Evolutionary conservation across 306 rosid species (phyloP).

Genomic region (Fagus crenata): DNA sequence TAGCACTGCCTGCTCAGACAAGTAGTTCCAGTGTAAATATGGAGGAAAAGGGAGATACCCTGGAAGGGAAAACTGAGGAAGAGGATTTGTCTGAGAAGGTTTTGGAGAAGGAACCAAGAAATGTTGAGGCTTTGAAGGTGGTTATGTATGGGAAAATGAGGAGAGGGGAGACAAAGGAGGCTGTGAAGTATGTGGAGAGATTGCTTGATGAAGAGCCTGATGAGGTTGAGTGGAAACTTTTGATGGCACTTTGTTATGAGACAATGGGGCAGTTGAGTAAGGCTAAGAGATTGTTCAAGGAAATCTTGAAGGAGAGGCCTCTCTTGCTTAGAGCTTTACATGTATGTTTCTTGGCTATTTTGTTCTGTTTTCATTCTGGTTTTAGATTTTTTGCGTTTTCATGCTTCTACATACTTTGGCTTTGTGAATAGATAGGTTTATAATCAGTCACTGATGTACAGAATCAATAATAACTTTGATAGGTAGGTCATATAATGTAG

Average conservation of each 20-base stretch:
- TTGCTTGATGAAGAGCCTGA: conserved; percentile 66
- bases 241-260: conserved; percentile 79
- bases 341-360: conserved; percentile 48
- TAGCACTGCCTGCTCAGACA: conserved; percentile 52
- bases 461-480: background rate
- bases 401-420: background rate
- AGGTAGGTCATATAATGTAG: background rate
- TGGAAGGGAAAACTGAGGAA: conserved; percentile 43
- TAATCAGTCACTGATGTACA: background rate
- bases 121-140: conserved; percentile 74
- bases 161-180: conserved; percentile 69
- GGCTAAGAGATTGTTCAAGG: conserved; percentile 64
- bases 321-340: conserved; percentile 84
- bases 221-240: conserved; percentile 84
- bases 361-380: background rate
- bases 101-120: conserved; percentile 63
- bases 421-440: background rate
- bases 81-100: conserved; percentile 54
- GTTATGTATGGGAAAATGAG: conserved; percentile 67
- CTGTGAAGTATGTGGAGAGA: conserved; percentile 71
- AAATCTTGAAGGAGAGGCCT: conserved; percentile 65
- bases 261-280: conserved; percentile 58
- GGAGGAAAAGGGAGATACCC: conserved; percentile 41
- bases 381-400: conserved; percentile 19
- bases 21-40: conserved; percentile 31